Base-by-base conservation (phyloP, 257 asterid species). In the Linaria vulgaris region DNA sequence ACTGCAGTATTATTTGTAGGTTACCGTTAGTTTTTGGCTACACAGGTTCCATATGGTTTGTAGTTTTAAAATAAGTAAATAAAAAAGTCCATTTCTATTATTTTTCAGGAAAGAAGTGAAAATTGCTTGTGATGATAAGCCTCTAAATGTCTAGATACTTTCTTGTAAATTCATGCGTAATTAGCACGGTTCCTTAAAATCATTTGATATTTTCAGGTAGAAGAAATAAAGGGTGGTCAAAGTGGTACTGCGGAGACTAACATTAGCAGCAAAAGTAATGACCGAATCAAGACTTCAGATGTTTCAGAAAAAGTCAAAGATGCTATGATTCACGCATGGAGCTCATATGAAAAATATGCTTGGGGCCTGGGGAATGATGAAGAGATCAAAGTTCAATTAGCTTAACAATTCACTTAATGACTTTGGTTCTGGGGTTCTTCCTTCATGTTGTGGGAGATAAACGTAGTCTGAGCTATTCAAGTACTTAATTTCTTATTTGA, bases 351-450 rank as follows among this genome's bases (percentile, higher is more conserved):
- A 79, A 94, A 81, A 72, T 88, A 90, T 81, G 97, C 96, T 21
- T 94, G 99, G 99, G 99, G 99, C 45, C 90, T n/a, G n/a, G n/a
- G n/a, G n/a, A n/a, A 88, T 74, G 97, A 94, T 78, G 99, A 90
- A 74, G n/a, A n/a, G n/a, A n/a, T n/a, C n/a, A n/a, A n/a, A n/a
- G n/a, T n/a, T n/a, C n/a, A n/a, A n/a, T n/a, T n/a, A n/a, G n/a
- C n/a, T n/a, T n/a, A n/a, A n/a, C n/a, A n/a, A n/a, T n/a, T n/a
- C n/a, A n/a, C n/a, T n/a, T n/a, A n/a, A n/a, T n/a, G n/a, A n/a
- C n/a, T n/a, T n/a, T n/a, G n/a, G n/a, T n/a, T n/a, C n/a, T n/a
- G n/a, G n/a, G n/a, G n/a, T n/a, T n/a, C n/a, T n/a, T n/a, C n/a
- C n/a, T n/a, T n/a, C n/a, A n/a, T n/a, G n/a, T n/a, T n/a, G n/a